Evolutionary conservation across 495 filamentous ascomycete genomes (phyloP), one percentile per base, ranked within the genome.

Genomic region (Penicillium canariense): DNA sequence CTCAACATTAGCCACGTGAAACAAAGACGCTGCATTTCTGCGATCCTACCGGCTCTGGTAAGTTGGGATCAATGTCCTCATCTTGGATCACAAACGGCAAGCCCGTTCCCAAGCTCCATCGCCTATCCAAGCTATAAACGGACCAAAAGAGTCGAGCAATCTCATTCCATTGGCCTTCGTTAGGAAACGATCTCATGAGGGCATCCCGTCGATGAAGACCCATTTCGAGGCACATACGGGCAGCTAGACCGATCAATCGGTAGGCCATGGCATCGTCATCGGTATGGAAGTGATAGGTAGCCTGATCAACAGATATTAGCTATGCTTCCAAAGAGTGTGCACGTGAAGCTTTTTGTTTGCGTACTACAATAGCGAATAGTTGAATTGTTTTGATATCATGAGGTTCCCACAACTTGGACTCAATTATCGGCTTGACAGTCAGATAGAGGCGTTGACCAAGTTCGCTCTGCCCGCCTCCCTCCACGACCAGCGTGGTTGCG

Each of bases 61-160:
- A 66, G 42, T 79, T 82, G 0, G 87, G 84, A 58, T 96, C 90
- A 52, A 96, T 88, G 69, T 93, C 89, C 36, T 87, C 81, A 60
- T 96, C 90, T 56, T 90, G 87, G 35, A 90, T 79, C 10, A 86
- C 85, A 71, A 90, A 94, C 0, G 89, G 89, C 66, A 94, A 70
- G 7, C 90, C 90, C 0, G 87, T 89, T 12, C 87, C 86, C 28
- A 94, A 85, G 59, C 86, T 88, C 88, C 89, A 94, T 15, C 90
- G 76, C 17, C 88, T 73, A 63, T 96, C 90, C 48, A 96, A 73
- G 23, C 87, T 84, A 58, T 91, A 93, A 8, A 88, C 78, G 0
- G 87, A 75, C 90, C 90, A 96, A 63, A 96, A 96, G 0, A 87
- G 81, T 42, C 83, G 79, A 40, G 84, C 74, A 1, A 84, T 81